Percentiles rank a stretch among this genome's conserved stretches.
phyloP scores from a whole-genome alignment of 192 early-diverging fungal species.

The Diversispora epigaea region DNA sequence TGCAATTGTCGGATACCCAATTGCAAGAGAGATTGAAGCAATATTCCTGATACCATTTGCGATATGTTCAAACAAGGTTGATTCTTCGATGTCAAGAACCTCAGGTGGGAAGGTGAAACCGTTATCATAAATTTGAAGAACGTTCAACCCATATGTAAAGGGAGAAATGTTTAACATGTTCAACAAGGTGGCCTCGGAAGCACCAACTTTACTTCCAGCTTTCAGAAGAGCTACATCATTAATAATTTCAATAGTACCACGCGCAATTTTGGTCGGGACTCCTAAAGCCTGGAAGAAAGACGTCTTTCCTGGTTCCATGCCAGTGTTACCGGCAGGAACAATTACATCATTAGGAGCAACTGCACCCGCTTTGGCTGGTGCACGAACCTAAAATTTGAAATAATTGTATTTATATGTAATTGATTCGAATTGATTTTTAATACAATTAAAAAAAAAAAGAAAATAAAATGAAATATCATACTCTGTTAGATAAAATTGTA shows the following conservation, averaged over 20 bases:
- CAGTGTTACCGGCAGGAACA: slow-evolving; percentile 97
- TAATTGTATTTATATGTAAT: neutral
- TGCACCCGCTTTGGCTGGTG: slow-evolving; percentile 95
- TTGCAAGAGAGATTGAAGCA: slow-evolving; percentile 80
- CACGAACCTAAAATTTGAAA: slow-evolving; percentile 43
- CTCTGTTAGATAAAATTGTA: slow-evolving; percentile 90
- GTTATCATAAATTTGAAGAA: slow-evolving; percentile 90
- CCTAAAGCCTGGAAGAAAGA: slow-evolving; percentile 99
- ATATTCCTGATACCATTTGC: slow-evolving; percentile 70
- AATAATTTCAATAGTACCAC: slow-evolving; percentile 99
- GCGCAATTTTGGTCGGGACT: slow-evolving; percentile 99
- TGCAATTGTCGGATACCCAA: slow-evolving; percentile 75
- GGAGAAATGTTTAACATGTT: slow-evolving; percentile 99
- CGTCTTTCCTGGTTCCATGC: slow-evolving; percentile 99
- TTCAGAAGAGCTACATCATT: slow-evolving; percentile 92
- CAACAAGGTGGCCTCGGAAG: slow-evolving; percentile 96
- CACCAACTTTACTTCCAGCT: slow-evolving; percentile 89
- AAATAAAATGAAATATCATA: slow-evolving; percentile 43
- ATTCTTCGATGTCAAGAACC: slow-evolving; percentile 89
- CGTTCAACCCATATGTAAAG: slow-evolving; percentile 98
- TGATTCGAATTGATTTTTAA: neutral
- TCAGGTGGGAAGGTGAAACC: slow-evolving; percentile 84
- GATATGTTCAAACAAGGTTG: slow-evolving; percentile 64
- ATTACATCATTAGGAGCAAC: slow-evolving; percentile 91
- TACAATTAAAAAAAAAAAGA: neutral